Base-by-base conservation (phyloP, 306 rosid species). In the Lathyrus aphaca region DNA sequence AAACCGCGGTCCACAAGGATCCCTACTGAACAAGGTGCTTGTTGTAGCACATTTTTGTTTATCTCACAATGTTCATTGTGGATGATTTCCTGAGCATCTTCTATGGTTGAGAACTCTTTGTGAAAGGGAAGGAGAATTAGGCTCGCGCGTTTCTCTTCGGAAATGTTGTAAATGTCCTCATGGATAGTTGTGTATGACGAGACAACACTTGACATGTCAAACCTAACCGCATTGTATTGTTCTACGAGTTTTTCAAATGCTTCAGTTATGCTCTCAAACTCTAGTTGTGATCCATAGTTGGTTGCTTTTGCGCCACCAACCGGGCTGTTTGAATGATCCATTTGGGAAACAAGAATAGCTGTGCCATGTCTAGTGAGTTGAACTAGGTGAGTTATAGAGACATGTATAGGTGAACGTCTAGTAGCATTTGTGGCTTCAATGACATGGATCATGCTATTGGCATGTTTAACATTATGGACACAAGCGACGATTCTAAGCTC, bases 51-150 rank as follows among this genome's bases (percentile, higher is more conserved):
- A 19, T 78, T 74, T 3, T 14, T 35, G 72, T 82, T 82, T 27
- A 82, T 70, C 40, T 16, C 70, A 46, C 39, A 11, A 16, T 65
- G 50, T 29, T 59, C 51, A 2, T 60, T 19, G 1, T 66, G 55
- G 14, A 39, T 21, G 10, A 15, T 29, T 63, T 75, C 83, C 13
- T 45, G 25, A 4, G 4, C 14, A 6, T 73, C 75, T 42, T 65
- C 78, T 0, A 29, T 14, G 4, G 6, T 72, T 32, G 13, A n/a
- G 16, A 2, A 25, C 16, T 59, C 42, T 29, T 78, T 78, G 69
- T 82, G 86, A 35, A 78, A 82, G 0, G 83, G 83, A 14, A 82
- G 69, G 25, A 82, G 80, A 46, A 82, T 68, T 9, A 82, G 5
- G 6, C 68, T 48, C 2, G 76, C 49, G 4, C 54, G 66, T 50